Base-by-base conservation (phyloP, 2,329 filamentous ascomycete species). In the Colletotrichum sp. region DNA sequence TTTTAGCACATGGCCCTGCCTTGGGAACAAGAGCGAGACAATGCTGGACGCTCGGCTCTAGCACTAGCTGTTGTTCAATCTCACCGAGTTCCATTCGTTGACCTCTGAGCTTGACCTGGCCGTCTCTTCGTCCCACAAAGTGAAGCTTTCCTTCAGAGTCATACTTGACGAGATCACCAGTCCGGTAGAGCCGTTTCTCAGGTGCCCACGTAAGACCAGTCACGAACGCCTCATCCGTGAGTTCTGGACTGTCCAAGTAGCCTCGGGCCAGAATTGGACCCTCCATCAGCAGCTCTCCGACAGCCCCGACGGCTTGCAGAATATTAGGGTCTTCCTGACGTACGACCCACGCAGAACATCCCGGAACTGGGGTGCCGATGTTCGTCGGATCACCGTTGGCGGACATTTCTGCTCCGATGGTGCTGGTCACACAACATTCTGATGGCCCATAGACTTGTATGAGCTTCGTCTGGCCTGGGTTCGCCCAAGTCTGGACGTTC, bases 51-150 rank as follows among this genome's bases (percentile, higher is more conserved):
- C 21, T 16, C 0, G 55, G 63, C 13, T 75, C 32, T 8, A 75
- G n/a, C 3, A 32, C 57, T 15, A 76, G 3, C 18, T 70, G 71
- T 12, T 71, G 89, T 72, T 92, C 94, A 69, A 98, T 93, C 81
- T 98, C 95, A 2, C 91, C 90, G 12, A 96, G 89, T 81, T 98
- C 95, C 44, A 98, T 92, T 59, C 94, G 88, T 78, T 96, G 94
- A 0, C 95, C 95, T 52, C 95, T 90, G 12, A 98, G 88, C 82
- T 98, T 98, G 71, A 97, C 88, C 82, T 97, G 95, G 74, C 94
- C 93, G 79, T 98, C 95, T 16, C 93, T 87, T 32, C 95, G 90
- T 18, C 95, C 95, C 7, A 92, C 84, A 57, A 97, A 95, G 4
- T 95, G 84, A 8, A 98, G 87, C 0, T 92, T 93, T 0, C 95